Percentiles rank a stretch among this genome's conserved stretches.
These are phyloP conservation scores for Mrakia hoshinonis DNA, from an alignment of 768 basidiomycete genomes.

Conservation along the genomic window DNA sequence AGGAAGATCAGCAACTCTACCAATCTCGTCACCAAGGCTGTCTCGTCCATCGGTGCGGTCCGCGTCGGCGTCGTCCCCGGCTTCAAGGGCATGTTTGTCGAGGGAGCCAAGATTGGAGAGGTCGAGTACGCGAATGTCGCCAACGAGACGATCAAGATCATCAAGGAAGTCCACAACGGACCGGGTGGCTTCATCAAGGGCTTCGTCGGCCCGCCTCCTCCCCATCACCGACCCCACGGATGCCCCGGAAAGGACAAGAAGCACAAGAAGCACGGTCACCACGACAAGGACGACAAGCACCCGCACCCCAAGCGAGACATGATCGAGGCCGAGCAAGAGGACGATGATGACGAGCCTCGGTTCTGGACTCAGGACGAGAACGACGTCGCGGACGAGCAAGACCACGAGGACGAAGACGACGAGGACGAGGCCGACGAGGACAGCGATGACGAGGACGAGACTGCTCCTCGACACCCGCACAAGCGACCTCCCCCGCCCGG, in stretches of 20 bases:
- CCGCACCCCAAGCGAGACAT: neutral
- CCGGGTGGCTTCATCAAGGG: slow-evolving; percentile 27
- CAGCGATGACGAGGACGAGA: neutral
- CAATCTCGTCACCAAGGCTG: slow-evolving; percentile 10
- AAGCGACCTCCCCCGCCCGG: slow-evolving; percentile 60
- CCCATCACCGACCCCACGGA: slow-evolving; percentile 20
- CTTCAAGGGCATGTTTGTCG: slow-evolving; percentile 28
- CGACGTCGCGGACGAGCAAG: neutral
- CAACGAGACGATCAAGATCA: neutral
- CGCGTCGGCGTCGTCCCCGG: slow-evolving; percentile 1
- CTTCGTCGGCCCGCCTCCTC: slow-evolving; percentile 30
- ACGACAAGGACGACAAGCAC: neutral
- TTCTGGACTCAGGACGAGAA: neutral
- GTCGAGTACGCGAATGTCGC: neutral
- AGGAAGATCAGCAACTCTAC: slow-evolving; percentile 9
- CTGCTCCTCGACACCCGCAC: slow-evolving; percentile 53
- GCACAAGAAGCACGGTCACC: neutral
- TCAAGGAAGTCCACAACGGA: slow-evolving; percentile 25
- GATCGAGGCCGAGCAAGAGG: neutral
- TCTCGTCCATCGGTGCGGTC: slow-evolving; percentile 17
- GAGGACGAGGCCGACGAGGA: slow-evolving; percentile 2
- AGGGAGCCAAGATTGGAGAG: slow-evolving; percentile 19
- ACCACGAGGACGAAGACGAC: neutral
- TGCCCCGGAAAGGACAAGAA: neutral
- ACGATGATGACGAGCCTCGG: neutral